Base-by-base conservation (phyloP, 2,329 filamentous ascomycete species). In the Fusarium sulawesiense region DNA sequence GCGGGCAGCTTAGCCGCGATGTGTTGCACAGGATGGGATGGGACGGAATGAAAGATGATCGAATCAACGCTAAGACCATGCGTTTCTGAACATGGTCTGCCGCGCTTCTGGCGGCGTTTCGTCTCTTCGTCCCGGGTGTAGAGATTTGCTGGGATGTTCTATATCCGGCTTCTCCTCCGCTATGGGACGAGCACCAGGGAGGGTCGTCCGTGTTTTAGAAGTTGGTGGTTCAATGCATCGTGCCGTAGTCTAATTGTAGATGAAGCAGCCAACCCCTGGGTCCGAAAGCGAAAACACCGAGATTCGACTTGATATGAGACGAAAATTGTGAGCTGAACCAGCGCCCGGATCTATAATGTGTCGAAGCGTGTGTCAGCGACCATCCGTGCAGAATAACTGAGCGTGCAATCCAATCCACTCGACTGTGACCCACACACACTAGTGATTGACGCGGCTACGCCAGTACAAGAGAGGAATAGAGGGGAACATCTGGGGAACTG, bases 351-450 rank as follows among this genome's bases (percentile, higher is more conserved):
- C 70, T 75, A 55, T 57, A 46, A 62, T 49, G 70, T 73, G 60
- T 74, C 72, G 70, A 70, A 64, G 72, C 72, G 59, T 70, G 68
- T 72, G 69, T 71, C 68, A 71, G 56, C 29, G 46, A 21, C 47
- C 46, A 71, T 71, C 68, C 44, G 68, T 71, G 68, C 68, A 41
- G 44, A 55, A 65, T 60, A 27, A 56, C 30, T 27, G n/a, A 49
- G 34, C 34, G 50, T 45, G 20, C 21, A 47, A 29, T 14, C 40
- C 48, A 56, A 44, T 42, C 50, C 62, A 41, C 46, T 57, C 44
- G 58, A 44, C 50, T 61, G 18, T 45, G 34, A 41, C 32, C 49
- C 49, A 46, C 51, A 30, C 32, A 46, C 51, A 30, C 59, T 61
- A 65, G 30, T 25, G 32, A 65, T 51, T 68, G 55, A 64, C 59